Evolutionary conservation across 371 early-diverging fungal species (phyloP).

Genomic region (Rhizopus arrhizus): DNA sequence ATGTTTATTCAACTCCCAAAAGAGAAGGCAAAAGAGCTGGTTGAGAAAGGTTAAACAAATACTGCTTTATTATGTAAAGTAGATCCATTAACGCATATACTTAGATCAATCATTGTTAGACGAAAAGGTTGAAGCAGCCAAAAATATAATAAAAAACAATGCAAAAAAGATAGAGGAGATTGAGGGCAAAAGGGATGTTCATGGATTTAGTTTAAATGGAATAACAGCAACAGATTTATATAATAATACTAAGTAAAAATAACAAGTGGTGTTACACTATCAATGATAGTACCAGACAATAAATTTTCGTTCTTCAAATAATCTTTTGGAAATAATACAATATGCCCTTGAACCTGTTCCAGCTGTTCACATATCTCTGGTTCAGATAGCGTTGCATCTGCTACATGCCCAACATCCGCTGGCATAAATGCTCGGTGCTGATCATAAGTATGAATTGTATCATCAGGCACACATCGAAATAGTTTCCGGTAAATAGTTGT

Average conservation of each 20-base stretch:
- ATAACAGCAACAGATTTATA: slow-evolving; percentile 47
- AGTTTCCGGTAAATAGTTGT: slow-evolving; percentile 75
- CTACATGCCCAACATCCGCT: slow-evolving; percentile 59
- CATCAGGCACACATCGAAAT: slow-evolving; percentile 88
- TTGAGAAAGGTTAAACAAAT: slow-evolving; percentile 44
- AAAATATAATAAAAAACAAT: slow-evolving; percentile 49
- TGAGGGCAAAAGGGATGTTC: slow-evolving; percentile 50
- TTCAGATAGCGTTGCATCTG: slow-evolving; percentile 42
- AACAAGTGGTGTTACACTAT: slow-evolving; percentile 59
- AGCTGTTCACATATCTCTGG: slow-evolving; percentile 47
- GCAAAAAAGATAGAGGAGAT: slow-evolving; percentile 46
- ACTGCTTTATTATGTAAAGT: background rate
- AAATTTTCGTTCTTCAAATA: slow-evolving; percentile 76
- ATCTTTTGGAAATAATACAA: slow-evolving; percentile 76
- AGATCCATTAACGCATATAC: background rate
- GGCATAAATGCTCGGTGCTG: slow-evolving; percentile 64
- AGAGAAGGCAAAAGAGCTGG: slow-evolving; percentile 36
- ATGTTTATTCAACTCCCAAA: slow-evolving; percentile 64
- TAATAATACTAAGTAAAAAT: slow-evolving; percentile 56
- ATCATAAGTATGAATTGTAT: slow-evolving; percentile 65
- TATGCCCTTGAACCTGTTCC: slow-evolving; percentile 57
- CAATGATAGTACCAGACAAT: slow-evolving; percentile 56
- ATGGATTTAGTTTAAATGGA: slow-evolving; percentile 46
- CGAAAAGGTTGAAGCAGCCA: slow-evolving; percentile 44
- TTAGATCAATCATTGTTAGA: slow-evolving; percentile 50